Evolutionary conservation across 371 early-diverging fungal species (phyloP), one percentile per base, ranked within the genome.

Genomic region (Thermomucor indicae-seudaticae): DNA sequence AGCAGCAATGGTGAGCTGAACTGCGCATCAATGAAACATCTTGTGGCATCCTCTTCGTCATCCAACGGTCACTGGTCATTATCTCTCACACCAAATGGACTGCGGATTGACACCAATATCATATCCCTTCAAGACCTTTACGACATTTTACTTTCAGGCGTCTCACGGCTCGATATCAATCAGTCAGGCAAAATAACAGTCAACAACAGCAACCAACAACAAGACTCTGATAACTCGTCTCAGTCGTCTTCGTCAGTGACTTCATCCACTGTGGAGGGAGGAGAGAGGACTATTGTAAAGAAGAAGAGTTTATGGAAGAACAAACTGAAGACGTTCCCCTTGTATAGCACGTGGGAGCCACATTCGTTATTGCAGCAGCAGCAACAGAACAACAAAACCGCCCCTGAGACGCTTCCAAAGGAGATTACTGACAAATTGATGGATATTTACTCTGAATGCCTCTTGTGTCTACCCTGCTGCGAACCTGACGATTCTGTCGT

Each of bases 281-380:
- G 0, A 19, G 30, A 51, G 10, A 60, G 55, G 2, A 49, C 61
- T 20, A 43, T 61, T 27, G 45, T 32, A 2, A 40, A 49, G 6
- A 61, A 53, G 23, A 61, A 56, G 32, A 42, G 47, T 12, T 22
- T 61, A 19, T 61, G 61, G 61, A 61, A 61, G 30, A 47, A 52
- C 6, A 58, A 67, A 19, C 38, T 57, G 11, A 66, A 62, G 20
- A 62, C 61, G 0, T 68, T 70, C 29, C 75, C 75, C 11, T 49
- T 75, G n/a, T 75, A 75, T 42, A 70, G 71, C 34, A 58, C 61
- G 27, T 75, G 75, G 75, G 75, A 68, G 22, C 47, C 73, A 17
- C 51, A 42, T 24, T 20, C 22, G 20, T n/a, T n/a, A n/a, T 5
- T 30, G 23, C 43, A 25, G 43, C 43, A 42, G 19, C 19, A 14